Evolutionary conservation across 345 rosid genomes (phyloP).

Genomic region (Combretum micranthum): DNA sequence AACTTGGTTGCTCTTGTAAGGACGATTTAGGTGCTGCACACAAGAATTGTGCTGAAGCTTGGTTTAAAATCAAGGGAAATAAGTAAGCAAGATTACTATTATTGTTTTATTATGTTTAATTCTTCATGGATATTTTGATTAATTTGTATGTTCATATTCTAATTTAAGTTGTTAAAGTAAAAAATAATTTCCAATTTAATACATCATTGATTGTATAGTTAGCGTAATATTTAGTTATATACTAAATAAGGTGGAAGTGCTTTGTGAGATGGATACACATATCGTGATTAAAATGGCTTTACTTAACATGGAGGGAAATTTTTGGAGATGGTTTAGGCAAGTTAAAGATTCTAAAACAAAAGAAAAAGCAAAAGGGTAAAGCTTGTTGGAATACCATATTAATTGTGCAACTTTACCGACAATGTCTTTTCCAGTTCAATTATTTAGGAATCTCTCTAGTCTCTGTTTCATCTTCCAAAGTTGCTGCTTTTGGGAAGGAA

Average conservation of each 20-base stretch:
- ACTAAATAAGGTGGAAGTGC: no score
- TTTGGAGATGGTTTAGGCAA: no score
- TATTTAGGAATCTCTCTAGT: constrained; percentile 24
- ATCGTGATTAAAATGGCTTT: no score
- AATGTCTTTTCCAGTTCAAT: constrained; percentile 4
- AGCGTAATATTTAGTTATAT: no score
- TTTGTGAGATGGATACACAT: no score
- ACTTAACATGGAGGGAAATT: no score
- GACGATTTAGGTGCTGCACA: constrained; percentile 95
- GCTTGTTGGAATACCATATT: constrained; percentile 14
- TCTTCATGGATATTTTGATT: no score
- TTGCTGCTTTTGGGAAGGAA: constrained; percentile 18
- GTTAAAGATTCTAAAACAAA: constrained; percentile 8
- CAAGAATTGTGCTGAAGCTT: constrained; percentile 87
- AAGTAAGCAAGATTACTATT: constrained; percentile 37
- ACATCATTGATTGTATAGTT: no score
- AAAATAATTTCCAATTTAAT: no score
- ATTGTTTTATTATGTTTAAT: no score
- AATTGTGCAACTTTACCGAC: constrained; percentile 24
- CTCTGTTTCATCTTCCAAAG: constrained; percentile 11
- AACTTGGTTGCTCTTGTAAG: constrained; percentile 89
- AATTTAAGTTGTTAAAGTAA: no score
- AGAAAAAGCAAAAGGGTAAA: constrained; percentile 12
- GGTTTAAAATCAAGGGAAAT: constrained; percentile 97
- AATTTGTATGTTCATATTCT: no score